These are phyloP conservation scores for Aureobasidium mangrovei DNA, from an alignment of 2,329 filamentous ascomycete genomes.

Conservation along the genomic window DNA sequence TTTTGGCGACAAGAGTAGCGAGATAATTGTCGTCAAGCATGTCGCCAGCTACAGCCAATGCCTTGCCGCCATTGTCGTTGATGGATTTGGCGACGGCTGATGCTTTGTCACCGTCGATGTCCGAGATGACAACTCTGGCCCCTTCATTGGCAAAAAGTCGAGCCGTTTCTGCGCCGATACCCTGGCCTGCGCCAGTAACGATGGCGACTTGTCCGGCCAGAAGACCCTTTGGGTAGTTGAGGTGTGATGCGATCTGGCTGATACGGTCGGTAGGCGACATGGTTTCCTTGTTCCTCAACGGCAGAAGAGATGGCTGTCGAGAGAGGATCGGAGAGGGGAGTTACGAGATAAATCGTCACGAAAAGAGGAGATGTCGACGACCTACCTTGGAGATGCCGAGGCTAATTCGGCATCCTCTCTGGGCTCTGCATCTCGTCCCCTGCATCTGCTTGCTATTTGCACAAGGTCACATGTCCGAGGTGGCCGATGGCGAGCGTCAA, in stretches of 20 bases:
- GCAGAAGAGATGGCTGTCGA: not conserved
- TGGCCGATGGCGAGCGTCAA: no score
- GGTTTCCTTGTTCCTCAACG: not conserved
- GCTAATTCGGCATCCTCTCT: not conserved
- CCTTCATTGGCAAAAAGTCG: constrained; percentile 80
- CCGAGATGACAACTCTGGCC: constrained; percentile 72
- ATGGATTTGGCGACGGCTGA: constrained; percentile 60
- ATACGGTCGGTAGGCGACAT: constrained; percentile 30
- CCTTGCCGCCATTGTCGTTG: constrained; percentile 56
- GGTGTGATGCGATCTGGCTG: constrained; percentile 64
- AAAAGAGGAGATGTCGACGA: not conserved
- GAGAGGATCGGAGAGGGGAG: not conserved
- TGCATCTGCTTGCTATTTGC: no score
- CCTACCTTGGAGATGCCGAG: constrained; percentile 1
- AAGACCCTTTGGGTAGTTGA: constrained; percentile 74
- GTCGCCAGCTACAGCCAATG: constrained; percentile 67
- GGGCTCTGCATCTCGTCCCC: no score
- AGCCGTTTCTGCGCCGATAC: constrained; percentile 79
- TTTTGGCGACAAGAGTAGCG: constrained; percentile 59
- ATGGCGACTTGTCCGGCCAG: constrained; percentile 75
- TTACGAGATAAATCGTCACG: not conserved
- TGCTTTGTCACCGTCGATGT: constrained; percentile 69
- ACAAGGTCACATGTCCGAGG: no score
- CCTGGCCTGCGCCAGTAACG: constrained; percentile 77
- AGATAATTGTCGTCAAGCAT: constrained; percentile 65